Evolutionary conservation across 805 yeast species (phyloP).

Genomic region (Spathaspora sp.): DNA sequence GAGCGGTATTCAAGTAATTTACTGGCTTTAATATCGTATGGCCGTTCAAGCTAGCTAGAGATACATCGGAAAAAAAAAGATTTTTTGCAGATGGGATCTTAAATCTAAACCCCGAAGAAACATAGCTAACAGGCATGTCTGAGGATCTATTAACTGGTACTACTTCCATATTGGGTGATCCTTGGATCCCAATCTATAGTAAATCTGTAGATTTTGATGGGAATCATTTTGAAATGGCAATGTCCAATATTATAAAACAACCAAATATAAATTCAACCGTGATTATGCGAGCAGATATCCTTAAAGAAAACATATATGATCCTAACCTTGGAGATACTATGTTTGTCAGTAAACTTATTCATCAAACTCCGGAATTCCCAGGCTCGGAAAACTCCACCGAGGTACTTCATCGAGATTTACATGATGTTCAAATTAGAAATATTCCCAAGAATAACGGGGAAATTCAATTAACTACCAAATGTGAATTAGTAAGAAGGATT

Average conservation of each 20-base stretch:
- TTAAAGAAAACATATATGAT: conserved; percentile 47
- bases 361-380: conserved; percentile 32
- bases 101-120: neutral
- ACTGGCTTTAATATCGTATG: too few relatives aligned
- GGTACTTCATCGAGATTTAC: conserved; percentile 29
- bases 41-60: too few relatives aligned
- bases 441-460: conserved; percentile 21
- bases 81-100: neutral
- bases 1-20: too few relatives aligned
- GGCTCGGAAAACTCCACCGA: conserved; percentile 14
- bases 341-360: conserved; percentile 22
- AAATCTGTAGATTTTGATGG: conserved; percentile 45
- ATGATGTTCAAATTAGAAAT: conserved; percentile 27
- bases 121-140: neutral
- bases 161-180: conserved; percentile 48
- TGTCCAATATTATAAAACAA: conserved; percentile 72
- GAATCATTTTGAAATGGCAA: conserved; percentile 67
- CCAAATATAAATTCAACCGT: conserved; percentile 93
- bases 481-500: conserved; percentile 71
- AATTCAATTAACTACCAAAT: conserved; percentile 27
- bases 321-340: conserved; percentile 28
- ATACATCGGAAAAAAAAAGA: neutral
- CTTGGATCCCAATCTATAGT: conserved; percentile 62
- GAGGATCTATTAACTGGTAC: neutral
- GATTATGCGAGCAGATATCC: conserved; percentile 81